phyloP scores from a whole-genome alignment of 495 filamentous ascomycete species.

The Podospora pseudocomata region DNA sequence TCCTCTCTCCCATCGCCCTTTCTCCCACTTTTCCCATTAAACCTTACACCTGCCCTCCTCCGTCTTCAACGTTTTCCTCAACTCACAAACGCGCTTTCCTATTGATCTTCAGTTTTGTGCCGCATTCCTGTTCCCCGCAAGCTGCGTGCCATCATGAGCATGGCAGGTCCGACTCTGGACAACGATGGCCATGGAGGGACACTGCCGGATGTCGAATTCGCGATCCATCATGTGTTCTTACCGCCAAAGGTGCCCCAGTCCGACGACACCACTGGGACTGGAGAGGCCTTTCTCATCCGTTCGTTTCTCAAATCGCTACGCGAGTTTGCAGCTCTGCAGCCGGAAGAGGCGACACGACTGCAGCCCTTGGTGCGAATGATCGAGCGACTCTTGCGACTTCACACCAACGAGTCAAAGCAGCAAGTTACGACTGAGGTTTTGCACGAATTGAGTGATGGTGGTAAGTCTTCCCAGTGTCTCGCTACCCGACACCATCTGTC shows the following conservation, averaged over 20 bases:
- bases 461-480: conserved; percentile 11
- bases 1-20: neutral
- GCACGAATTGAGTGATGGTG: conserved; percentile 14
- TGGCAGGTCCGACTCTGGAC: neutral
- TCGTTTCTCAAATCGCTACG: conserved; percentile 20
- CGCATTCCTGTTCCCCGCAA: too few species aligned
- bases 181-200: neutral
- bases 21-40: neutral
- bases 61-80: neutral
- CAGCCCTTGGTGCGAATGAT: conserved; percentile 9
- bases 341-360: neutral
- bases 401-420: conserved; percentile 7
- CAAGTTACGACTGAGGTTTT: neutral
- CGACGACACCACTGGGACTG: conserved; percentile 32
- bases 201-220: conserved; percentile 28
- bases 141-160: neutral
- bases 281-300: conserved; percentile 18
- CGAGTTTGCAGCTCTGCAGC: neutral
- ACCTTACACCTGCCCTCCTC: neutral
- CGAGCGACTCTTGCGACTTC: conserved; percentile 3
- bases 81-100: neutral
- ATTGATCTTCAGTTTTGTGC: neutral
- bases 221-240: conserved; percentile 58
- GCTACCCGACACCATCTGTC: conserved; percentile 5
- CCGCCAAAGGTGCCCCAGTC: conserved; percentile 54